Percentiles rank a stretch among this genome's conserved stretches.
Conservation (phyloP, 345 rosid species). For the Melastoma malabathricum region DNA sequence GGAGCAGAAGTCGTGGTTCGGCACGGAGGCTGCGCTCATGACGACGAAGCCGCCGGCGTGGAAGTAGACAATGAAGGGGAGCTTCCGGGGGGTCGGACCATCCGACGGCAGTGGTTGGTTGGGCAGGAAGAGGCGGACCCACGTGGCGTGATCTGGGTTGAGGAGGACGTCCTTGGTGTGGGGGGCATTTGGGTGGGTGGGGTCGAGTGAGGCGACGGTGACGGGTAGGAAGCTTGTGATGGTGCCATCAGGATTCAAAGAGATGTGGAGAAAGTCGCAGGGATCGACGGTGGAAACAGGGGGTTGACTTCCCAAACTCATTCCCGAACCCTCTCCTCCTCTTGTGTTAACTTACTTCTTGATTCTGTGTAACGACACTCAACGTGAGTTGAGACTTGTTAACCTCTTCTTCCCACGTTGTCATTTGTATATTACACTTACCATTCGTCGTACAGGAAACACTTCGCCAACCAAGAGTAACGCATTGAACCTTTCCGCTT, state of each 20-base stretch:
- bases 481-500: no score
- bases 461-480: no score
- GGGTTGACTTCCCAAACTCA: neutral
- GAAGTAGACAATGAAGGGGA: slow-evolving; percentile 46
- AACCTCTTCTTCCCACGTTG: no score
- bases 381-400: no score
- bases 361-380: no score
- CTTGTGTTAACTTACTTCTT: no score
- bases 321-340: neutral
- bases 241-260: slow-evolving; percentile 21
- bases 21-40: slow-evolving; percentile 11
- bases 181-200: neutral
- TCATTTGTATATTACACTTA: no score
- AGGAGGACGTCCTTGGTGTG: slow-evolving; percentile 9
- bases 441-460: no score
- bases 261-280: slow-evolving; percentile 17
- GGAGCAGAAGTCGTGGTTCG: slow-evolving; percentile 25
- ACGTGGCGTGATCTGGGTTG: slow-evolving; percentile 3
- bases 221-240: slow-evolving; percentile 2
- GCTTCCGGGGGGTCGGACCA: slow-evolving; percentile 3
- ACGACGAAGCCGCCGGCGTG: slow-evolving; percentile 55
- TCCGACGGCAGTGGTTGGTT: neutral
- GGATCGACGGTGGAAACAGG: slow-evolving; percentile 12
- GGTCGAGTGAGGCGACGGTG: slow-evolving; percentile 1
- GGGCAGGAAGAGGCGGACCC: slow-evolving; percentile 6